A percentile compares a stretch with the other conserved stretches of the same genome.
Evolutionary conservation across 2,329 filamentous ascomycete genomes (phyloP).

Genomic region (Corynespora cassiicola): DNA sequence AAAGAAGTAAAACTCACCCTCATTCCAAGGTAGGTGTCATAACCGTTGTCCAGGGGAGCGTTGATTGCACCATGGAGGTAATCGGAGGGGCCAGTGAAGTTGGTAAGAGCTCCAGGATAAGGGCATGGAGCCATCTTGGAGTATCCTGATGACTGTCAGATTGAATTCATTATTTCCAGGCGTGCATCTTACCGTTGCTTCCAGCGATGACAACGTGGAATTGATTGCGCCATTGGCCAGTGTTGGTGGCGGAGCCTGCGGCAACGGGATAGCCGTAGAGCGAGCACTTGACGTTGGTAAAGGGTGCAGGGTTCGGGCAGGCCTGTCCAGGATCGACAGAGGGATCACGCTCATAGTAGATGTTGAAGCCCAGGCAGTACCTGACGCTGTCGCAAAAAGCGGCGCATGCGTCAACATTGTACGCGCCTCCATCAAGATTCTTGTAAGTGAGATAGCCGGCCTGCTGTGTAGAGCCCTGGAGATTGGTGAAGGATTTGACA

Average conservation of each 20-base stretch:
- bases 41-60: constrained; percentile 21
- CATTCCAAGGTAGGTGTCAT: constrained; percentile 36
- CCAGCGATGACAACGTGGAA: constrained; percentile 35
- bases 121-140: constrained; percentile 21
- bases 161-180: no score
- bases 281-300: constrained; percentile 35
- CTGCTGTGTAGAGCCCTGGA: constrained; percentile 23
- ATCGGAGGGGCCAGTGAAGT: constrained; percentile 23
- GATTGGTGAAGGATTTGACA: constrained; percentile 20
- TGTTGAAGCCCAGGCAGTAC: constrained; percentile 36
- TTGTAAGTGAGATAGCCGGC: constrained; percentile 37
- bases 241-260: constrained; percentile 22
- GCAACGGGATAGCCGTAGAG: constrained; percentile 35
- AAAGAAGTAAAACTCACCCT: no score
- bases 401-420: constrained; percentile 23
- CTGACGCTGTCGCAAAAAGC: constrained; percentile 28
- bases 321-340: constrained; percentile 13
- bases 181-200: constrained; percentile 24
- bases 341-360: constrained; percentile 37
- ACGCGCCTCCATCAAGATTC: constrained; percentile 20
- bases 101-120: constrained; percentile 9
- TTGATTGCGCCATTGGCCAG: constrained; percentile 26
- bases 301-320: constrained; percentile 25
- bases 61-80: constrained; percentile 32
- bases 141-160: constrained; percentile 20